These are phyloP conservation scores for Kwoniella pini DNA, from an alignment of 768 basidiomycete species.

Conservation along the genomic window DNA sequence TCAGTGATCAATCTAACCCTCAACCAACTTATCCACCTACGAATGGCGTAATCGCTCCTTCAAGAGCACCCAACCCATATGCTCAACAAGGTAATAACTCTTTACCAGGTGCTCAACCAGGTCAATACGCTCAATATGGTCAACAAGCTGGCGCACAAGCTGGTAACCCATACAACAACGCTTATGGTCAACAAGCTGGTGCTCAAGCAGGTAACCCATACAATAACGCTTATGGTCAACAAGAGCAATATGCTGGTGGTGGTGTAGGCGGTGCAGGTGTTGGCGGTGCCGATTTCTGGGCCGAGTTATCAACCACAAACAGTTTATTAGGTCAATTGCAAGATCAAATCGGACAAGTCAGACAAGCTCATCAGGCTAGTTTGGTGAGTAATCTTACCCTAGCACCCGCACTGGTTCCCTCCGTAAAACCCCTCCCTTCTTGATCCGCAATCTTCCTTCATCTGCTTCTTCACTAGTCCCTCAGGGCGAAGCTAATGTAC, in stretches of 20 bases:
- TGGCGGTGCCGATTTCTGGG: conserved; percentile 48
- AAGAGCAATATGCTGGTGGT: conserved; percentile 46
- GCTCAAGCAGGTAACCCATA: conserved; percentile 32
- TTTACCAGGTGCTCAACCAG: conserved; percentile 24
- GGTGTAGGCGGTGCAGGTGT: conserved; percentile 27
- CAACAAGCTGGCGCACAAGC: conserved; percentile 16
- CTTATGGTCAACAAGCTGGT: conserved; percentile 51
- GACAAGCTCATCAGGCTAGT: conserved; percentile 48
- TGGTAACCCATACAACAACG: conserved; percentile 34
- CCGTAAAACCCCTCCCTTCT: too few species aligned
- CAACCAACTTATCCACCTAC: conserved; percentile 47
- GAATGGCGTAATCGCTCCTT: conserved; percentile 42
- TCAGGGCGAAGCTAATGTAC: conserved; percentile 55
- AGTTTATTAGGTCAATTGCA: conserved; percentile 43
- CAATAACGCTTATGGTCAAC: conserved; percentile 48
- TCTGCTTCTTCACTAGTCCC: too few species aligned
- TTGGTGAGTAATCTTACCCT: too few species aligned
- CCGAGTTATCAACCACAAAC: conserved; percentile 44
- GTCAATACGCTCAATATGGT: conserved; percentile 24
- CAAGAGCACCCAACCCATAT: conserved; percentile 43
- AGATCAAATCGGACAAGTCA: conserved; percentile 51
- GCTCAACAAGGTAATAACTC: conserved; percentile 36
- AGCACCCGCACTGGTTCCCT: too few species aligned
- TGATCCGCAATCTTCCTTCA: too few species aligned
- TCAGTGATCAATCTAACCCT: conserved; percentile 39